Base-by-base conservation (phyloP, 2,329 filamentous ascomycete genomes). In the Thielaviopsis euricoi region DNA sequence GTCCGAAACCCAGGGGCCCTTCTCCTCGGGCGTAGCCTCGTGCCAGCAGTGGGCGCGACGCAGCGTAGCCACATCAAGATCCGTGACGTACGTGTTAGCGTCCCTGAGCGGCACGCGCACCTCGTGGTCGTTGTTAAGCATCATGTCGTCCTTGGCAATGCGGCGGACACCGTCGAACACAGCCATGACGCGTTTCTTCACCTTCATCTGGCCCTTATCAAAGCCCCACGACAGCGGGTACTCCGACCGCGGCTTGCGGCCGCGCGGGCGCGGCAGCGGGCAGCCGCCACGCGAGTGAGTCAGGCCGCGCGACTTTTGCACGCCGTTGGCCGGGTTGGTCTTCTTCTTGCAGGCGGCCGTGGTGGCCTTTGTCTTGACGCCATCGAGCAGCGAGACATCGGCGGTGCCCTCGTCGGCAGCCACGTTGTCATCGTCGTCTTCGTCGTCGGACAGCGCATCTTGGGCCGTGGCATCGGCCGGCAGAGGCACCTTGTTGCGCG, bases 141-240 rank as follows among this genome's bases (percentile, higher is more conserved):
- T 95, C 89, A 97, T 93, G 72, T 98, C 93, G 68, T 98, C 93
- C 75, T 97, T 97, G 80, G 87, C 93, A 54, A 98, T 78, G 49
- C 91, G 83, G 56, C 90, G 83, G 17, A 79, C 79, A 0, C 93
- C 93, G 67, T 97, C 89, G 66, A 94, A 98, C 21, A 95, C 87
- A 62, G 89, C 89, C 66, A 97, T 77, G 58, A 96, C 89, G 26
- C 93, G 87, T 80, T 96, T 96, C 81, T 94, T 96, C 82, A 95
- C 94, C 67, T 87, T 94, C 88, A 97, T 95, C 74, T 93, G 89
- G 66, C 88, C 86, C 66, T 87, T 84, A 62, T 90, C 81, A 65
- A 90, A 93, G 56, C 93, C 91, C 93, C 93, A 98, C 1, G 87
- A 90, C 0, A 87, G 82, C 13, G 93, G 93, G 69, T 95, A 97